phyloP scores from a whole-genome alignment of 2,329 filamentous ascomycete species.

The Leptographium radiaticola region DNA sequence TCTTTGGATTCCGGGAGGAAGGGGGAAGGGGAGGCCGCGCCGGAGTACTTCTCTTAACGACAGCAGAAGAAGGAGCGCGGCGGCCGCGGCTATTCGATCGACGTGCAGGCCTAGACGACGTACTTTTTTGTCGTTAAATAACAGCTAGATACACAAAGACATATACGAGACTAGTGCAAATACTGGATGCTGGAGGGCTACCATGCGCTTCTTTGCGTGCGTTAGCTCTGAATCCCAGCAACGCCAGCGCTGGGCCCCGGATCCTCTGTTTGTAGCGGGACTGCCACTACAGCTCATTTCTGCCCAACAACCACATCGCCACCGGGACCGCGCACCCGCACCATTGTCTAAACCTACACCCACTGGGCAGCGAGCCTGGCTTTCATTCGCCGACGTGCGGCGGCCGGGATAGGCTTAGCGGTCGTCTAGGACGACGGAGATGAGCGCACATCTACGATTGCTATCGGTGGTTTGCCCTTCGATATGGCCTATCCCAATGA shows the following conservation, averaged over 20 bases:
- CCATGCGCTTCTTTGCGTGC: background rate
- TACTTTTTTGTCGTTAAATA: background rate
- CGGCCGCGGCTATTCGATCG: background rate
- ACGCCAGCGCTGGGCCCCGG: background rate
- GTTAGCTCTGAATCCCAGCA: background rate
- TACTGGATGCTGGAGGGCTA: background rate
- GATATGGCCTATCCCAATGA: too few relatives aligned
- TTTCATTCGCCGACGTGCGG: too few relatives aligned
- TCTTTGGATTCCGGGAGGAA: too few relatives aligned
- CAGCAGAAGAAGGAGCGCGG: too few relatives aligned
- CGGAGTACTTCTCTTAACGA: too few relatives aligned
- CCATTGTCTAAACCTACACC: too few relatives aligned
- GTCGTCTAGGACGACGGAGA: too few relatives aligned
- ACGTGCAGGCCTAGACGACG: background rate
- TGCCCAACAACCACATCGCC: background rate
- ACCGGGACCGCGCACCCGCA: background rate
- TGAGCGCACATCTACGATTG: too few relatives aligned
- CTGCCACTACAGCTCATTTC: background rate
- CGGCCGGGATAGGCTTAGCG: too few relatives aligned
- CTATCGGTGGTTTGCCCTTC: too few relatives aligned
- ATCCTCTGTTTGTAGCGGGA: background rate
- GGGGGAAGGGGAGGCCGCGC: too few relatives aligned
- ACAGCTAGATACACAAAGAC: background rate
- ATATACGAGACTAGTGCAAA: background rate
- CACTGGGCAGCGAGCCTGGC: too few relatives aligned